phyloP scores from a whole-genome alignment of 345 rosid species.

The Carallia brachiata region DNA sequence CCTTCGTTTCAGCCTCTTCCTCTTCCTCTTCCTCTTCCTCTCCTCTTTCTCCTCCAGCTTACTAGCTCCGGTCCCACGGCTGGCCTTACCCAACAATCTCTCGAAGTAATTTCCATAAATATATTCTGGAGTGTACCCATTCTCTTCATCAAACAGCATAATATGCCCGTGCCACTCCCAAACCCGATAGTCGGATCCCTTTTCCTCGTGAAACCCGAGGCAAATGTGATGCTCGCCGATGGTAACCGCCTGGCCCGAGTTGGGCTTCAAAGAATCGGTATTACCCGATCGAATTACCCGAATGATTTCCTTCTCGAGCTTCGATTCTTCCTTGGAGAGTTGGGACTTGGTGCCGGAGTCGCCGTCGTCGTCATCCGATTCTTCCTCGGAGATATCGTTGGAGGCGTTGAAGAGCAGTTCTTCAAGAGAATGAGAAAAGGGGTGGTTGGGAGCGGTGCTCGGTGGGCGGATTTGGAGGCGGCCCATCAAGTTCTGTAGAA shows the following conservation, averaged over 20 bases:
- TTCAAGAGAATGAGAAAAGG: conserved; percentile 73
- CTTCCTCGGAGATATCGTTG: conserved; percentile 39
- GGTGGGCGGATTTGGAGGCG: conserved; percentile 82
- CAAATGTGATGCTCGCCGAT: conserved; percentile 90
- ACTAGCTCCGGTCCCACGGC: conserved; percentile 1
- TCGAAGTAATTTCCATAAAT: conserved; percentile 96
- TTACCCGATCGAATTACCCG: conserved; percentile 65
- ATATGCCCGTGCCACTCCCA: conserved; percentile 99
- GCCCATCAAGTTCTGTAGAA: conserved; percentile 75
- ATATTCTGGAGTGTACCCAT: conserved; percentile 85
- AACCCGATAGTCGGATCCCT: conserved; percentile 80
- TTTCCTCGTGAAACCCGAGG: conserved; percentile 78
- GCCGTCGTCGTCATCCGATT: conserved; percentile 38
- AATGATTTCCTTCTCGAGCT: conserved; percentile 81
- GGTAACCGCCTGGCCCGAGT: conserved; percentile 89
- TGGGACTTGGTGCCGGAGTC: conserved; percentile 25
- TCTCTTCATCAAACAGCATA: conserved; percentile 84
- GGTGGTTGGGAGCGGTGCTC: conserved; percentile 32
- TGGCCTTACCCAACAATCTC: conserved; percentile 55
- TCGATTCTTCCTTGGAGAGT: conserved; percentile 75
- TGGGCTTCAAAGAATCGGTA: conserved; percentile 73
- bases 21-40: conserved; percentile 37
- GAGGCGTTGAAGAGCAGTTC: conserved; percentile 67
- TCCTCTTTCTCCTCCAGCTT: conserved; percentile 30
- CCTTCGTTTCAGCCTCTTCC: conserved; percentile 39